phyloP scores from a whole-genome alignment of 768 basidiomycete genomes.

The Amanita subjunquillea region DNA sequence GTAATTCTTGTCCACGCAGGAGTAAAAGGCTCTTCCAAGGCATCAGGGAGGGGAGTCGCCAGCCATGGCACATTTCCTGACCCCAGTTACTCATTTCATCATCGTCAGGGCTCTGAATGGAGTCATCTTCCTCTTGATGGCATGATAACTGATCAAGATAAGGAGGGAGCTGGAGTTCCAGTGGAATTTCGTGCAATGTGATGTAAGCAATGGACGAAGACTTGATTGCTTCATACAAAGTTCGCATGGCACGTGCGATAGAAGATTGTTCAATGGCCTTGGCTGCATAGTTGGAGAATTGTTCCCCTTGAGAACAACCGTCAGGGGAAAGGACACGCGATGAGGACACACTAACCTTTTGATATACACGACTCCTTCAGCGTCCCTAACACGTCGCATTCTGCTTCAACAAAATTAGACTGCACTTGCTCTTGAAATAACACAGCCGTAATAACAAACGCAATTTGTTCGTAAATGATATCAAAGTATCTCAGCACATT shows the following conservation, averaged over 20 bases:
- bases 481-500: constrained; percentile 76
- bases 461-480: constrained; percentile 80
- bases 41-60: constrained; percentile 60
- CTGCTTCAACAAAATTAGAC: constrained; percentile 75
- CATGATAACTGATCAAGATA: constrained; percentile 65
- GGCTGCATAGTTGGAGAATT: constrained; percentile 43
- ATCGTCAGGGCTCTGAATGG: constrained; percentile 38
- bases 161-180: constrained; percentile 84
- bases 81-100: constrained; percentile 52
- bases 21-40: constrained; percentile 92
- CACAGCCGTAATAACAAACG: constrained; percentile 85
- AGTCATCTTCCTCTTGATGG: constrained; percentile 49
- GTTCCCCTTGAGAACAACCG: constrained; percentile 33
- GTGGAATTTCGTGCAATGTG: constrained; percentile 64
- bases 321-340: constrained; percentile 7
- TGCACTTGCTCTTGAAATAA: constrained; percentile 86
- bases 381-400: constrained; percentile 62
- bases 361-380: constrained; percentile 63
- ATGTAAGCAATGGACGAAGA: constrained; percentile 68
- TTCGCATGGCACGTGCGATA: constrained; percentile 71
- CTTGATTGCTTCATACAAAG: constrained; percentile 72
- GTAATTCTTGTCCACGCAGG: constrained; percentile 46
- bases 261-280: constrained; percentile 59
- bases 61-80: constrained; percentile 57
- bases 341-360: constrained; percentile 34